Evolutionary conservation across 352 stramenopile species (phyloP).

Genomic region (Phytophthora agathidicida): DNA sequence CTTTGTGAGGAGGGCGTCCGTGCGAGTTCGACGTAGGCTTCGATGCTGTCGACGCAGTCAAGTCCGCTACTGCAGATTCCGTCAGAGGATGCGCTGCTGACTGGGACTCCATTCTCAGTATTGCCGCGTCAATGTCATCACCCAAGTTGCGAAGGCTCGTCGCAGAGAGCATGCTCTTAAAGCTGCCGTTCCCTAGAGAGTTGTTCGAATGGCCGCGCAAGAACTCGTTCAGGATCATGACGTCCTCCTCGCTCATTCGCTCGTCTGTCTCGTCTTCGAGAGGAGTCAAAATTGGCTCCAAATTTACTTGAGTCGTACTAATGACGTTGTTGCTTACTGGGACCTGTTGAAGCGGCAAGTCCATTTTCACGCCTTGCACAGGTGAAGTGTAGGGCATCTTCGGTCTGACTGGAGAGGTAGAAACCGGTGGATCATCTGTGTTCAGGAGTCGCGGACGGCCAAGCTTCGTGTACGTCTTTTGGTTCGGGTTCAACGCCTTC

Average conservation of each 20-base stretch:
- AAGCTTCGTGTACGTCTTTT: slow-evolving; percentile 75
- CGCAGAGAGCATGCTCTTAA: slow-evolving; percentile 46
- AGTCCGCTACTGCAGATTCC: slow-evolving; percentile 14
- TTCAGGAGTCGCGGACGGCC: slow-evolving; percentile 70
- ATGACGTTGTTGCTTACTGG: slow-evolving; percentile 11
- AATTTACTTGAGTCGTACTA: slow-evolving; percentile 18
- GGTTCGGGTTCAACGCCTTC: slow-evolving; percentile 86
- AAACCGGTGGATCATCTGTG: slow-evolving; percentile 46
- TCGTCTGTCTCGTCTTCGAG: slow-evolving; percentile 52
- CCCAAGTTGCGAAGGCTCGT: slow-evolving; percentile 33
- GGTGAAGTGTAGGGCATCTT: slow-evolving; percentile 17
- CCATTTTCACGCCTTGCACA: slow-evolving; percentile 14
- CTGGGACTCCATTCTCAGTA: slow-evolving; percentile 39
- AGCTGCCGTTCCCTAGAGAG: slow-evolving; percentile 44
- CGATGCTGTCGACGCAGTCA: slow-evolving; percentile 19
- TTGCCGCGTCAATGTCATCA: slow-evolving; percentile 43
- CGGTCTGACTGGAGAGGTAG: slow-evolving; percentile 31
- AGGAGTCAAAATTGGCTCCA: slow-evolving; percentile 53
- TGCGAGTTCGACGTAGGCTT: slow-evolving; percentile 14
- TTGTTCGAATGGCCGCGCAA: slow-evolving; percentile 57
- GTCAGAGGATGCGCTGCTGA: slow-evolving; percentile 12
- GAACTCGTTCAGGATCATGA: slow-evolving; percentile 69
- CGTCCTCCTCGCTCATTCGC: slow-evolving; percentile 60
- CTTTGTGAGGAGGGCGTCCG: slow-evolving; percentile 27
- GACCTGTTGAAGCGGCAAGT: slow-evolving; percentile 7